Conservation (phyloP, 108 stramenopile species). For the Skeletonema grethae region DNA sequence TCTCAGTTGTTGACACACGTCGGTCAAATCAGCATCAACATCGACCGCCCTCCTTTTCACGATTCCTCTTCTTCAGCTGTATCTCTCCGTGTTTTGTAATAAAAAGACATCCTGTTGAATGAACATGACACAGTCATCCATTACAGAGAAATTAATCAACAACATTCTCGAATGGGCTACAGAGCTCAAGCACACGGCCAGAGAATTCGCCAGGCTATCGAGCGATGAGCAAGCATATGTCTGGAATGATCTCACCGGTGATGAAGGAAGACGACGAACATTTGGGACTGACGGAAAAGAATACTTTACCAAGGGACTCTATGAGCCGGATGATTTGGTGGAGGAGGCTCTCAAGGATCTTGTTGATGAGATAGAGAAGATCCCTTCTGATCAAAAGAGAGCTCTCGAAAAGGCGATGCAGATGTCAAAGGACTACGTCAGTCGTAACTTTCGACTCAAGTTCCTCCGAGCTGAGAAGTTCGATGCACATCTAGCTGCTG, state of each 20-base stretch:
- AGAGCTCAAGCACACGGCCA: not conserved
- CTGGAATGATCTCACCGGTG: slow-evolving; percentile 10
- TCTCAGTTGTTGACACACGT: no score
- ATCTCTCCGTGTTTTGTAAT: no score
- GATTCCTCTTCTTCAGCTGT: no score
- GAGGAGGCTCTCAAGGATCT: slow-evolving; percentile 3
- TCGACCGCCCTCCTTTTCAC: no score
- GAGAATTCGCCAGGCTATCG: not conserved
- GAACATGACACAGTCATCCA: not conserved
- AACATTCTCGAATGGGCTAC: slow-evolving; percentile 8
- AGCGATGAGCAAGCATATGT: not conserved
- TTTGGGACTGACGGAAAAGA: slow-evolving; percentile 13
- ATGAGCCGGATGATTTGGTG: slow-evolving; percentile 8
- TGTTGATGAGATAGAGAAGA: slow-evolving; percentile 4
- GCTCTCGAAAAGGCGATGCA: slow-evolving; percentile 13
- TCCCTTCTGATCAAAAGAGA: not conserved
- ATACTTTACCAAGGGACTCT: slow-evolving; percentile 5
- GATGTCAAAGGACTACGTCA: slow-evolving; percentile 25
- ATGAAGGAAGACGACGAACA: slow-evolving; percentile 2
- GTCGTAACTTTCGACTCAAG: slow-evolving; percentile 23
- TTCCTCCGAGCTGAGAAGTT: slow-evolving; percentile 49
- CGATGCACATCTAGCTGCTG: slow-evolving; percentile 31
- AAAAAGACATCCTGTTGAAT: no score
- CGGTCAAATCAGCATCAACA: no score
- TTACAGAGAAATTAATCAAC: not conserved